A percentile compares a stretch with the other conserved stretches of the same genome.
These are phyloP conservation scores for Platanthera guangdongensis DNA, from an alignment of 106 monocot species.

Conservation along the genomic window DNA sequence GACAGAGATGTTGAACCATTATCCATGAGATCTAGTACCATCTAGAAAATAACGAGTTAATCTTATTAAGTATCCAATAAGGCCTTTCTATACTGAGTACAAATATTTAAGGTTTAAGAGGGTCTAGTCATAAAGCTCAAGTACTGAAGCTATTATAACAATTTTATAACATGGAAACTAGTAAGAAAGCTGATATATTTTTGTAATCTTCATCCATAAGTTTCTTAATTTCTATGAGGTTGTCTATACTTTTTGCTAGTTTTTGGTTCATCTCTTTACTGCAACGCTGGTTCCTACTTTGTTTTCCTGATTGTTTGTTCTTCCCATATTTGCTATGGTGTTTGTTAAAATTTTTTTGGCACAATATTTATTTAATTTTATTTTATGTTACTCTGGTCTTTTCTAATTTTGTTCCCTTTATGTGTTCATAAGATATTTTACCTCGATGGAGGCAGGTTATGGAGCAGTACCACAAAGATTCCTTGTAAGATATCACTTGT, in stretches of 20 bases:
- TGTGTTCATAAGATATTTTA: conserved; percentile 45
- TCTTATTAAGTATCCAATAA: no score
- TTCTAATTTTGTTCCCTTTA: conserved; percentile 4
- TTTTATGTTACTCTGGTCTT: neutral
- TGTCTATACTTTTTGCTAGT: no score
- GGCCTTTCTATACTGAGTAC: no score
- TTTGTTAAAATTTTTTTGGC: neutral
- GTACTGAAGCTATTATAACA: no score
- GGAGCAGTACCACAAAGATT: conserved; percentile 83
- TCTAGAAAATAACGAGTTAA: no score
- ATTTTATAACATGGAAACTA: neutral
- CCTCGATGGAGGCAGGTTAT: conserved; percentile 76
- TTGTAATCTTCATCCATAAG: neutral
- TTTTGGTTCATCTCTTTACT: no score
- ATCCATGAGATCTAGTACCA: no score
- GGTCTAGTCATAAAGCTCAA: no score
- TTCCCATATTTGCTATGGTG: neutral
- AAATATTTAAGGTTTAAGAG: no score
- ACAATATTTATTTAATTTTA: neutral
- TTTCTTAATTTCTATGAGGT: no score
- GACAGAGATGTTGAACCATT: no score
- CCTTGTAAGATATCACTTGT: conserved; percentile 50
- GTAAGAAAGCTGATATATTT: neutral
- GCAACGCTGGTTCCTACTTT: neutral
- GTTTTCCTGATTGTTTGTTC: neutral